phyloP scores from a whole-genome alignment of 1,284 basidiomycete species.

The Irpex lacteus region DNA sequence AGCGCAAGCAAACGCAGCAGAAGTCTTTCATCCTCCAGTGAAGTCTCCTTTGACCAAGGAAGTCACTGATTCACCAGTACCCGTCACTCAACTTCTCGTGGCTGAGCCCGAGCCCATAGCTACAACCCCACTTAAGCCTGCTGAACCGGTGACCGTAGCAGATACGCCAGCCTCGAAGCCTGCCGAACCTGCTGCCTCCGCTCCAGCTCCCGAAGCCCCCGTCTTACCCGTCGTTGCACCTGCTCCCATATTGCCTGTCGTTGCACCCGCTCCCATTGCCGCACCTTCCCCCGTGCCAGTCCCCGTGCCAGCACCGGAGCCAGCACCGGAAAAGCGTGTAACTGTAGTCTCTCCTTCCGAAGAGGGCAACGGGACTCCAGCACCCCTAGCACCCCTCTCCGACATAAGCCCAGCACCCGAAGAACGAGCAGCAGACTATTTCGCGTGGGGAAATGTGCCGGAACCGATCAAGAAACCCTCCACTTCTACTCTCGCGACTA shows the following conservation, averaged over 20 bases:
- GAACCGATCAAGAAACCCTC: conserved; percentile 8
- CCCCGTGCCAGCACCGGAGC: conserved; percentile 8
- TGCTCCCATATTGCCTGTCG: no score
- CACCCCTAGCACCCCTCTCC: neutral
- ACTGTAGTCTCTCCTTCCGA: conserved; percentile 6
- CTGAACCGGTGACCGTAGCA: neutral
- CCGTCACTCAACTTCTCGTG: neutral
- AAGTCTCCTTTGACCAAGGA: conserved; percentile 22
- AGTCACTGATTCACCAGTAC: conserved; percentile 6
- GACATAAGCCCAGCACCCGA: neutral
- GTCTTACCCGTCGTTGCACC: no score
- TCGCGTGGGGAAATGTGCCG: conserved; percentile 13
- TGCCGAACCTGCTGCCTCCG: conserved; percentile 1
- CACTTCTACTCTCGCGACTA: conserved; percentile 10
- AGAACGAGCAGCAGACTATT: conserved; percentile 12
- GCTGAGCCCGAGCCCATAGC: conserved; percentile 6
- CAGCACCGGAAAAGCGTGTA: conserved; percentile 1
- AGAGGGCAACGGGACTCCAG: conserved; percentile 1
- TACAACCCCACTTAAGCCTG: neutral
- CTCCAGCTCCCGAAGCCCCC: neutral
- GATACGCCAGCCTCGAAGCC: neutral
- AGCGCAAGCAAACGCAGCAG: conserved; percentile 14
- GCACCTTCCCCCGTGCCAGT: conserved; percentile 5
- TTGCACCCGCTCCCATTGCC: neutral
- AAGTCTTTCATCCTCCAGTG: conserved; percentile 2